Percentiles rank a stretch among this genome's conserved stretches.
Evolutionary conservation across 2,329 filamentous ascomycete genomes (phyloP).

Genomic region (Fusarium poae): DNA sequence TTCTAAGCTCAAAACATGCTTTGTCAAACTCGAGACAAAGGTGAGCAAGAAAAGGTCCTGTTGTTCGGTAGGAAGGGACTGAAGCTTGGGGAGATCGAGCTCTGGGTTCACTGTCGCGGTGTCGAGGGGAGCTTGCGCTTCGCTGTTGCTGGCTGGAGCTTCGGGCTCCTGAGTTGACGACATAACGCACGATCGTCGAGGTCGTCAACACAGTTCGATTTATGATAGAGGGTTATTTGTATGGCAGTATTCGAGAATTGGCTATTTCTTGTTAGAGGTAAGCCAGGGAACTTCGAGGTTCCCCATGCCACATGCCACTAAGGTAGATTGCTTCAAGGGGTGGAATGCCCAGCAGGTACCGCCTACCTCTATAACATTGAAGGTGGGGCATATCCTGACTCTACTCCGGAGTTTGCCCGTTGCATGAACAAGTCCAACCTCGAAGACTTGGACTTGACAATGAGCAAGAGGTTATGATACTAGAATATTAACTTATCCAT

Average conservation of each 20-base stretch:
- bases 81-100: constrained; percentile 90
- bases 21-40: constrained; percentile 84
- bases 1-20: constrained; percentile 80
- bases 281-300: constrained; percentile 42
- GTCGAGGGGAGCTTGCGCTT: constrained; percentile 53
- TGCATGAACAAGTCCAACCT: constrained; percentile 31
- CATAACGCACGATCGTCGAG: constrained; percentile 49
- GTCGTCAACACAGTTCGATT: constrained; percentile 40
- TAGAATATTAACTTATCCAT: constrained; percentile 1
- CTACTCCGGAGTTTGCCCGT: constrained; percentile 51
- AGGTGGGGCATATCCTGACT: constrained; percentile 31
- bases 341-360: constrained; percentile 26
- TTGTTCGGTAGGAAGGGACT: constrained; percentile 90
- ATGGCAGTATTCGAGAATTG: constrained; percentile 17
- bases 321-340: constrained; percentile 27
- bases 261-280: constrained; percentile 32
- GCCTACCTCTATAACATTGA: constrained; percentile 9
- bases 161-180: constrained; percentile 55
- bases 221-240: constrained; percentile 19
- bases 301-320: constrained; percentile 46
- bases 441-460: constrained; percentile 3
- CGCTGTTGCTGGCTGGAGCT: constrained; percentile 51
- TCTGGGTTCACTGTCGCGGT: constrained; percentile 72
- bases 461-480: constrained; percentile 1
- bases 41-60: constrained; percentile 94